Evolutionary conservation across 345 rosid genomes (phyloP), one percentile per base, ranked within the genome.

Genomic region (Combretum micranthum): DNA sequence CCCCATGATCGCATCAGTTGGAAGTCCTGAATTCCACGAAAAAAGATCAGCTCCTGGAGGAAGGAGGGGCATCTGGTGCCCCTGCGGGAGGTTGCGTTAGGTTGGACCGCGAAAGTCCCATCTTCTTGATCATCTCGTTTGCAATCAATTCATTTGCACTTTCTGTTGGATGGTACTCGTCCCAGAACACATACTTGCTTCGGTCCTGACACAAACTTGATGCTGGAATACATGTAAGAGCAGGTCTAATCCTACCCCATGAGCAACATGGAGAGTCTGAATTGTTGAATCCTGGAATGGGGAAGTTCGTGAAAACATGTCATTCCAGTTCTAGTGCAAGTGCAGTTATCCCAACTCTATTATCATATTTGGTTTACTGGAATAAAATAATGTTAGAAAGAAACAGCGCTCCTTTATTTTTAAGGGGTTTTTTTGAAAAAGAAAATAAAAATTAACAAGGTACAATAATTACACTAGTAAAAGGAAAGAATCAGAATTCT

Each of bases 121-220:
- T 78, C 67, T 84, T 83, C 63, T 81, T 88, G 66, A 86, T 77
- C 53, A 92, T 82, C 18, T 83, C 90, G 47, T 77, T 78, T 2
- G 98, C 96, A 52, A 92, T 79, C 62, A 92, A 69, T 73, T 81
- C 72, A 50, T 91, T 88, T 12, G 96, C 96, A 9, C 76, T 71
- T 4, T 92, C 96, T 4, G 95, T 75, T 21, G 98, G 96, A 63
- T 92, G 98, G 57, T 86, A 92, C 66, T 92, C 96, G 46, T 88
- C 98, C 98, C 98, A 92, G 53, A 92, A 92, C 61, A 88, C 87
- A 48, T 84, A 88, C 71, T 88, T 84, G 78, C 90, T 92, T 70
- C 98, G 69, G 68, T 92, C 98, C 50, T 74, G 64, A 64, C 98
- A 92, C 75, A 92, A 55, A 50, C 64, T 84, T 11, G 98, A 92